phyloP scores from a whole-genome alignment of 2,329 filamentous ascomycete genomes.

The Penicillium thymicola region DNA sequence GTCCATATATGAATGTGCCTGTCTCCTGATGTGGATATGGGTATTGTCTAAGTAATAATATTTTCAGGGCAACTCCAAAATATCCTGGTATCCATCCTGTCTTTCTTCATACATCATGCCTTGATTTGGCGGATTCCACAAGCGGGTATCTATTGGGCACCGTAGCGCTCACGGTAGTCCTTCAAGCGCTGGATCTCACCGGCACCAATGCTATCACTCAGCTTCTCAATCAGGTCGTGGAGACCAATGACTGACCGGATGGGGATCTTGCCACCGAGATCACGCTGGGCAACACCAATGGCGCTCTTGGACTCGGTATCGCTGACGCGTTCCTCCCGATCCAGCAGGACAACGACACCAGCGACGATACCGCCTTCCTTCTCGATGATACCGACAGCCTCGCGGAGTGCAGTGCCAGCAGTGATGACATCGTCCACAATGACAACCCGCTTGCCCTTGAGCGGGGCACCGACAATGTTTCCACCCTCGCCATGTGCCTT shows the following conservation, averaged over 20 bases:
- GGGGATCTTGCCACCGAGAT: conserved; percentile 68
- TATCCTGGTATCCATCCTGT: conserved; percentile 25
- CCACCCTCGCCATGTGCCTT: conserved; percentile 96
- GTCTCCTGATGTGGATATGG: background rate
- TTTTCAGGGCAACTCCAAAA: conserved; percentile 9
- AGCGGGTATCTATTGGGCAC: conserved; percentile 31
- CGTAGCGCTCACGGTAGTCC: conserved; percentile 61
- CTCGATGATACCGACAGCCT: conserved; percentile 85
- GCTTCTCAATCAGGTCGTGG: conserved; percentile 73
- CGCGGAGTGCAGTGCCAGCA: conserved; percentile 87
- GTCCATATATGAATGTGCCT: background rate
- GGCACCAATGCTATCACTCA: conserved; percentile 60
- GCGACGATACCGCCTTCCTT: conserved; percentile 79
- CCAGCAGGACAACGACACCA: conserved; percentile 83
- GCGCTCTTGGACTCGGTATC: conserved; percentile 70
- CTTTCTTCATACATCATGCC: conserved; percentile 24
- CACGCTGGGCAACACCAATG: conserved; percentile 78
- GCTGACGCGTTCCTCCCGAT: conserved; percentile 62
- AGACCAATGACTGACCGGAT: conserved; percentile 70
- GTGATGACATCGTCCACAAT: conserved; percentile 98
- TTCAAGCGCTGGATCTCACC: conserved; percentile 65
- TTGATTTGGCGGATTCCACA: conserved; percentile 1
- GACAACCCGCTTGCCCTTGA: conserved; percentile 81
- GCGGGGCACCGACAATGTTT: conserved; percentile 79
- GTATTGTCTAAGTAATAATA: background rate